phyloP scores from a whole-genome alignment of 495 filamentous ascomycete species.

The Evansstolkia leycettana region DNA sequence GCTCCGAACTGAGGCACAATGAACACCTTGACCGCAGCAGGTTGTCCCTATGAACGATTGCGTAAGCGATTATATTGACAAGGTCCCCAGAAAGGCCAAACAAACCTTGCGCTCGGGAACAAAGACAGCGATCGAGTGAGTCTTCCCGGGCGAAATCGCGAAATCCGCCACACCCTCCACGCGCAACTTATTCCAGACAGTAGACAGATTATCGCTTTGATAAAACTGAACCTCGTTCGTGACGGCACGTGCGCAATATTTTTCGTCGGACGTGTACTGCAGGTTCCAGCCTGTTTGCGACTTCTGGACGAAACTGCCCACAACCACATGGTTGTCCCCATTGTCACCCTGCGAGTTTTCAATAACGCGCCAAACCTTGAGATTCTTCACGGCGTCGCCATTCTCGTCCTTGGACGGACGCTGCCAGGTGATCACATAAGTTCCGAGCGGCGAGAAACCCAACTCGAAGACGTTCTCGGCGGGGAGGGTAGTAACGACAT shows the following conservation, averaged over 20 bases:
- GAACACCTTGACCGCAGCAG: constrained; percentile 86
- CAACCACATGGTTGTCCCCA: constrained; percentile 51
- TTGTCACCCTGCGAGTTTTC: constrained; percentile 38
- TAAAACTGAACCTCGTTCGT: constrained; percentile 98
- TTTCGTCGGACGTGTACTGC: constrained; percentile 90
- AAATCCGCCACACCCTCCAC: constrained; percentile 88
- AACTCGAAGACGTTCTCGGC: constrained; percentile 82
- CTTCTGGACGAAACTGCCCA: constrained; percentile 89
- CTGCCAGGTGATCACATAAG: constrained; percentile 94
- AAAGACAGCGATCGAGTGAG: constrained; percentile 83
- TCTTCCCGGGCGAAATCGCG: constrained; percentile 77
- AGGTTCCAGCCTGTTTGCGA: constrained; percentile 92
- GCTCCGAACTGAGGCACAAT: constrained; percentile 72
- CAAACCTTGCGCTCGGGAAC: constrained; percentile 92
- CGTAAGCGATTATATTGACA: too few relatives aligned
- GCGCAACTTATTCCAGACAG: constrained; percentile 88
- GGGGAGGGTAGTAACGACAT: constrained; percentile 60
- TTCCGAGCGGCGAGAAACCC: constrained; percentile 84
- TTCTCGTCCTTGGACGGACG: constrained; percentile 82
- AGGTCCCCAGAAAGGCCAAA: too few relatives aligned
- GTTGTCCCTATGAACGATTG: too few relatives aligned
- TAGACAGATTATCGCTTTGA: constrained; percentile 68
- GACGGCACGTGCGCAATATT: constrained; percentile 80
- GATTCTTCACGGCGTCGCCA: constrained; percentile 85
- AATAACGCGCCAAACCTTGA: constrained; percentile 86